Evolutionary conservation across 108 stramenopile genomes (phyloP).

Genomic region (Nitzschia inconspicua): DNA sequence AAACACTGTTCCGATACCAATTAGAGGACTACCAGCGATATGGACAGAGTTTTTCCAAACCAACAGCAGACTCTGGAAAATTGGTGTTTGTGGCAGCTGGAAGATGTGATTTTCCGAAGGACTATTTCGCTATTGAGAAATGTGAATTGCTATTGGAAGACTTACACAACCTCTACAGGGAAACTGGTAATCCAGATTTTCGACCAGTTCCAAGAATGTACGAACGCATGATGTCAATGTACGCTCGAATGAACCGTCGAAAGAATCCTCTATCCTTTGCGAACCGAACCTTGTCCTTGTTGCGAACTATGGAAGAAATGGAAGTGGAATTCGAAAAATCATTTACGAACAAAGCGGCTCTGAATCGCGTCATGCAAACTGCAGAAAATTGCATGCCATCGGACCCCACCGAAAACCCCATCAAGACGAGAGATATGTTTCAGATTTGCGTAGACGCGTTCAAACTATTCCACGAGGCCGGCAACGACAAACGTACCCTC

Average conservation of each 20-base stretch:
- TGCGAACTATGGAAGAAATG: background rate
- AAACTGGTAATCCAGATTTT: conserved; percentile 9
- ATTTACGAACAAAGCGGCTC: background rate
- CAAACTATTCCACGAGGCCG: conserved; percentile 14
- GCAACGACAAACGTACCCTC: background rate
- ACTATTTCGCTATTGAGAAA: background rate
- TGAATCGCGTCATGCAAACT: conserved; percentile 1
- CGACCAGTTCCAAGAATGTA: conserved; percentile 4
- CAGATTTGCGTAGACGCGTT: conserved; percentile 14
- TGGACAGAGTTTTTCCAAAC: conserved; percentile 3
- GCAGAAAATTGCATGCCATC: background rate
- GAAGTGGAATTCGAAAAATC: background rate
- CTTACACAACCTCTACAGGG: background rate
- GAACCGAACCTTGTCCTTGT: background rate
- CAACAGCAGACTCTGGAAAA: background rate
- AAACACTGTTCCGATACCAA: conserved; percentile 3
- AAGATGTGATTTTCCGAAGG: background rate
- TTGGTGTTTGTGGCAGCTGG: conserved; percentile 6
- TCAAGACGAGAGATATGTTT: conserved; percentile 1
- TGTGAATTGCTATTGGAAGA: conserved; percentile 6
- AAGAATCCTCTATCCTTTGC: background rate
- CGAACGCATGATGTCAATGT: conserved; percentile 1
- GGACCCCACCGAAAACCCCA: background rate
- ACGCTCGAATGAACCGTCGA: background rate
- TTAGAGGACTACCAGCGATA: conserved; percentile 10